A percentile compares a stretch with the other conserved stretches of the same genome.
phyloP scores from a whole-genome alignment of 495 filamentous ascomycete genomes.

The Trichoderma erinaceum region DNA sequence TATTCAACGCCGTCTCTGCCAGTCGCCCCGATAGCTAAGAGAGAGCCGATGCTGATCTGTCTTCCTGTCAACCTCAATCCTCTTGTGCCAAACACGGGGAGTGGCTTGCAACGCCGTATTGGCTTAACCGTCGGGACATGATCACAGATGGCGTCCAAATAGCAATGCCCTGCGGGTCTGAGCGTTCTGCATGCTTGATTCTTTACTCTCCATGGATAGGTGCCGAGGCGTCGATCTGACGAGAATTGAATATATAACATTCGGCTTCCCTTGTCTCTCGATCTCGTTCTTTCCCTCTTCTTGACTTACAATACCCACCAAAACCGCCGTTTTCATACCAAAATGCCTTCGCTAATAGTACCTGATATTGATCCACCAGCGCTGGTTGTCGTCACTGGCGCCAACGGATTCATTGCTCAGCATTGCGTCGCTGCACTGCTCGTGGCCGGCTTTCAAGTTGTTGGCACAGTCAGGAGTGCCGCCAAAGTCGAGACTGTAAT shows the following conservation, averaged over 20 bases:
- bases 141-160: neutral
- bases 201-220: neutral
- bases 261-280: neutral
- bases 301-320: neutral
- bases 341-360: neutral
- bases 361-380: conserved; percentile 5
- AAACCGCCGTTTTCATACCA: neutral
- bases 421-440: conserved; percentile 24
- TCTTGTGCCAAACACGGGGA: neutral
- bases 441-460: conserved; percentile 22
- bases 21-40: neutral
- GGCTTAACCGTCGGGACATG: neutral
- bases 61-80: neutral
- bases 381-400: conserved; percentile 25
- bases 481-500: conserved; percentile 20
- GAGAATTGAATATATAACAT: neutral
- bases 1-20: conserved; percentile 4
- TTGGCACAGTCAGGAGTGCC: conserved; percentile 24
- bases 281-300: neutral
- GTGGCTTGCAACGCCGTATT: neutral
- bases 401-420: conserved; percentile 28
- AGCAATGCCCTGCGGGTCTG: neutral
- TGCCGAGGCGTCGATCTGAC: neutral
- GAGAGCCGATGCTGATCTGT: neutral
- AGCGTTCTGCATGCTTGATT: neutral